Base-by-base conservation (phyloP, 129 eudicot species). In the Flaveria trinervia region DNA sequence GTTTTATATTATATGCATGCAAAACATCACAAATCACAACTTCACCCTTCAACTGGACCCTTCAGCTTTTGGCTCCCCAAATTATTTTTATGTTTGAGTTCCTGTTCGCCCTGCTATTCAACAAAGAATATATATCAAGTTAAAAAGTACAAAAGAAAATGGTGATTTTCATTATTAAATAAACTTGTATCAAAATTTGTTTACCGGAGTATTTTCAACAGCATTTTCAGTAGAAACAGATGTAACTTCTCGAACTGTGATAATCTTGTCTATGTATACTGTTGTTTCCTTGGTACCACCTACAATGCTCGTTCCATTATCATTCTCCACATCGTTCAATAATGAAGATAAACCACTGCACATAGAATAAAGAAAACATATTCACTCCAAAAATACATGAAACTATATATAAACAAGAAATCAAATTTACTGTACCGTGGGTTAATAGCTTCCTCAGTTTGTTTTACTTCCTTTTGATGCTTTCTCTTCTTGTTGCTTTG, bases 181-280 rank as follows among this genome's bases (percentile, higher is more conserved):
- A 20, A 7, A 18, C 15, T 50, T 17, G 1, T 12, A 18, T 7
- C 3, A 43, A 49, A 14, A 36, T 26, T 26, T 7, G 4, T 17
- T 83, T 89, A 92, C 97, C 95, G 64, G 81, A 83, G 54, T 77
- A 30, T 76, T 83, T 39, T 74, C 84, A 0, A 43, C 17, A 54
- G 73, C 79, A 73, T 70, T 75, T 65, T 65, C 86, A 75, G 77
- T 77, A 72, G 62, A 76, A 39, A 83, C 84, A 44, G 85, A 68
- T 49, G 90, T 86, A 18, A 89, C 90, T 85, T 92, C 85, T 55
- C 80, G 83, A 74, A 85, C 73, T 52, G 89, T 89, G 51, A 87
- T 80, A 43, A 87, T 84, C 86, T 87, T 92, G 75, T 92, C 97
- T 61, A 89, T 85, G 83, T 89, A 89, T 26, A 92, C 92, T 52